Evolutionary conservation across 768 basidiomycete species (phyloP).

Genomic region (Gymnopilus dilepis): DNA sequence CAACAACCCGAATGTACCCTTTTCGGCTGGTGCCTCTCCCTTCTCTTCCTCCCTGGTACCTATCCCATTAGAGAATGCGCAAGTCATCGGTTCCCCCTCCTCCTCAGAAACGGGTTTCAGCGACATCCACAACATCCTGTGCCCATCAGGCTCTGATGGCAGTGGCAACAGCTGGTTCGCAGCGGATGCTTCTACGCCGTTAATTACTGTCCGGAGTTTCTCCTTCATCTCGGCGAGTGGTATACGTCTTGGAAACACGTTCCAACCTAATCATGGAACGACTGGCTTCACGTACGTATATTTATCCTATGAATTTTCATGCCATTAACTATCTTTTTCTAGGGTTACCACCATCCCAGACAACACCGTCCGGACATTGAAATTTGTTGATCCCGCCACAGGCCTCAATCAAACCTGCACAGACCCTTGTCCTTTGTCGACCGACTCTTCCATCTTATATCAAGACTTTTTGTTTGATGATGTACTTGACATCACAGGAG

Average conservation of each 20-base stretch:
- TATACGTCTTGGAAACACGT: conserved; percentile 90
- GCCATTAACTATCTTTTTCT: conserved; percentile 20
- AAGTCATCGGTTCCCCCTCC: conserved; percentile 63
- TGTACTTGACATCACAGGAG: conserved; percentile 77
- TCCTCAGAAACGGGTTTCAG: conserved; percentile 63
- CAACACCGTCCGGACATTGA: conserved; percentile 77
- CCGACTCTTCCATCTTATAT: conserved; percentile 77
- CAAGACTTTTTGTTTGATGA: conserved; percentile 91
- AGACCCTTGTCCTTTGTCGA: conserved; percentile 77
- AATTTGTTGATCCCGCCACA: conserved; percentile 77
- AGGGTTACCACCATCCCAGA: conserved; percentile 91
- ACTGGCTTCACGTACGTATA: conserved; percentile 80
- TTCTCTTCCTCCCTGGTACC: conserved; percentile 92
- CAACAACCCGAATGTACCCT: conserved; percentile 86
- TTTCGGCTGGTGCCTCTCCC: conserved; percentile 80
- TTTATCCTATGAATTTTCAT: conserved; percentile 8
- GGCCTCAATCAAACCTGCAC: conserved; percentile 81
- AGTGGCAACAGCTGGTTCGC: conserved; percentile 87
- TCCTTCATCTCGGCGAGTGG: conserved; percentile 77
- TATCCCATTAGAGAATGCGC: conserved; percentile 66
- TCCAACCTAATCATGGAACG: conserved; percentile 79
- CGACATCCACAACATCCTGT: conserved; percentile 75
- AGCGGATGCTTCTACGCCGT: conserved; percentile 67
- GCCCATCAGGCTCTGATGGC: conserved; percentile 83
- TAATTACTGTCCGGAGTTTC: conserved; percentile 81